phyloP scores from a whole-genome alignment of 1,284 basidiomycete species.

The Trametes hirsuta region DNA sequence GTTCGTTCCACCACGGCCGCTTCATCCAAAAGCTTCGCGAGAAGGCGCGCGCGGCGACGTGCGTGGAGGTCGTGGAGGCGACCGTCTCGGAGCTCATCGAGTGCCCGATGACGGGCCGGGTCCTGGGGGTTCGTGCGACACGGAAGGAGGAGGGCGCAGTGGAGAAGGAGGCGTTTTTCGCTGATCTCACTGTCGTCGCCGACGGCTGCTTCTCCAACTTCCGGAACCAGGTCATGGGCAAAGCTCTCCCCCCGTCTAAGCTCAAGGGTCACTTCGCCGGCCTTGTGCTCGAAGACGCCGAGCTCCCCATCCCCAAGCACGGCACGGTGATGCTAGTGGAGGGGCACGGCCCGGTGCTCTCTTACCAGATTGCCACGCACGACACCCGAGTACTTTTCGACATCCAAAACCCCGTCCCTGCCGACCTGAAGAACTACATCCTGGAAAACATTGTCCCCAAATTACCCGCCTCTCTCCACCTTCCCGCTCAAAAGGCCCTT shows the following conservation, averaged over 20 bases:
- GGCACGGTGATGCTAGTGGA: slow-evolving; percentile 85
- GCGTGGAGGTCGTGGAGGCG: slow-evolving; percentile 81
- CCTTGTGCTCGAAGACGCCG: slow-evolving; percentile 39
- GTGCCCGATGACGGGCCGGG: slow-evolving; percentile 55
- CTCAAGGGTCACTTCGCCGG: slow-evolving; percentile 25
- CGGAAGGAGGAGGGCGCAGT: slow-evolving; percentile 41
- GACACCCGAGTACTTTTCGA: slow-evolving; percentile 95
- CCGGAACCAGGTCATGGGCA: slow-evolving; percentile 58
- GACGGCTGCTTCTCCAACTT: slow-evolving; percentile 96
- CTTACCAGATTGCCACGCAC: slow-evolving; percentile 82
- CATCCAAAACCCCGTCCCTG: slow-evolving; percentile 84
- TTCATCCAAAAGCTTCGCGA: slow-evolving; percentile 84
- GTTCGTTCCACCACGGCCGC: slow-evolving; percentile 94
- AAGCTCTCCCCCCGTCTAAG: slow-evolving; percentile 11
- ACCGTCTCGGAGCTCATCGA: slow-evolving; percentile 79
- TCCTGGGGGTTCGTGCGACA: slow-evolving; percentile 68
- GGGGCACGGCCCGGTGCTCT: slow-evolving; percentile 79
- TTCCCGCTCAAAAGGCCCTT: slow-evolving; percentile 64
- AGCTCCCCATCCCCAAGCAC: slow-evolving; percentile 81
- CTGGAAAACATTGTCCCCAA: slow-evolving; percentile 75
- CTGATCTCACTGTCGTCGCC: slow-evolving; percentile 85
- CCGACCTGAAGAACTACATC: slow-evolving; percentile 79
- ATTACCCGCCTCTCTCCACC: slow-evolving; percentile 73
- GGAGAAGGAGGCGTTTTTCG: slow-evolving; percentile 60
- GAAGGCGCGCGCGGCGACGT: slow-evolving; percentile 60